These are phyloP conservation scores for Phytophthora pistaciae DNA, from an alignment of 352 stramenopile genomes.

Conservation along the genomic window DNA sequence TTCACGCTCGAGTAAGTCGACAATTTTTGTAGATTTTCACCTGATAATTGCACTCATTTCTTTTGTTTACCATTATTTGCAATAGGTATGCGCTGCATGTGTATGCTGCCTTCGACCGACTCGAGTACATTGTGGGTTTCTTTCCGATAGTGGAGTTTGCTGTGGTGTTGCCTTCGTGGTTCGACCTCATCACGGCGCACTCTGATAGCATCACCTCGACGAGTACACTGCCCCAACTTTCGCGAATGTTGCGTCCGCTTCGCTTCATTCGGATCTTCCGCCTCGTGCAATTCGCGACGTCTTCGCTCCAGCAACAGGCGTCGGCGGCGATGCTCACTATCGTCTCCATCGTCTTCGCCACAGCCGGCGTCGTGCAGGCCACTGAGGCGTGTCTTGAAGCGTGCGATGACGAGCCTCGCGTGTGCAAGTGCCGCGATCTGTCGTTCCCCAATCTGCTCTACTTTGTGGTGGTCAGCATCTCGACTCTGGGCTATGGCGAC, in stretches of 20 bases:
- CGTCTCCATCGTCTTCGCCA: conserved; percentile 76
- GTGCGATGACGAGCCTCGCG: conserved; percentile 30
- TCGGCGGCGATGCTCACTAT: conserved; percentile 70
- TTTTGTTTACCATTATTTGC: not conserved
- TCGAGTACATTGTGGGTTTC: conserved; percentile 64
- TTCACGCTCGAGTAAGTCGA: conserved; percentile 76
- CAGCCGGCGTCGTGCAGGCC: conserved; percentile 72
- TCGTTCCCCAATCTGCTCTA: conserved; percentile 83
- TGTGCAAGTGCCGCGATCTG: conserved; percentile 66
- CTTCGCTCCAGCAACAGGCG: conserved; percentile 77
- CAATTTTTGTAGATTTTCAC: not conserved
- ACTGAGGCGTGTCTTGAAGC: conserved; percentile 59
- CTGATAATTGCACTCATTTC: not conserved
- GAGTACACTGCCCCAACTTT: conserved; percentile 29
- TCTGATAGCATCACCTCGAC: conserved; percentile 24
- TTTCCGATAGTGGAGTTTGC: conserved; percentile 68
- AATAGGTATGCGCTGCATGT: conserved; percentile 59
- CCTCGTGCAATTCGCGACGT: conserved; percentile 78
- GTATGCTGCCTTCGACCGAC: conserved; percentile 70
- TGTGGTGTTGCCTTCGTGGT: conserved; percentile 74
- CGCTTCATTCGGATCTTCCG: conserved; percentile 79
- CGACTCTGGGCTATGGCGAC: conserved; percentile 87
- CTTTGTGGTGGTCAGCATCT: conserved; percentile 89
- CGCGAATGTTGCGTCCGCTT: conserved; percentile 58
- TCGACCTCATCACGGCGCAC: conserved; percentile 35